These are phyloP conservation scores for Rhodotorula glutinis DNA, from an alignment of 1,284 basidiomycete species.

Conservation along the genomic window DNA sequence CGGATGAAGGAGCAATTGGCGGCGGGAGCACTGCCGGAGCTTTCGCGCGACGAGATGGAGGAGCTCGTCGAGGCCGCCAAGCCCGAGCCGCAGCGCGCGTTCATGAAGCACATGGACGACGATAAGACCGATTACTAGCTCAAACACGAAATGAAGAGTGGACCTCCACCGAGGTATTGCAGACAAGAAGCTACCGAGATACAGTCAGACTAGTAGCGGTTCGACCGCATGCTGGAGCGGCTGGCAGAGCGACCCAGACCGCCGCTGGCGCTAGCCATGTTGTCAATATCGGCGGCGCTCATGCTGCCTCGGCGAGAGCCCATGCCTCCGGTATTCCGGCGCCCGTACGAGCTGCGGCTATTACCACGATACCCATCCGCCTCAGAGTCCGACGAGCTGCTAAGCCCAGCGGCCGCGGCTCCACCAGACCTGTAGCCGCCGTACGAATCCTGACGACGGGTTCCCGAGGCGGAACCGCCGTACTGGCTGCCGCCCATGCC, in stretches of 20 bases:
- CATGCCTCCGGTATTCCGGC: not conserved
- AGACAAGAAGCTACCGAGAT: not conserved
- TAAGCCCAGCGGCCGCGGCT: no score
- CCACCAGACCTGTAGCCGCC: not conserved
- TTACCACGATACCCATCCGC: no score
- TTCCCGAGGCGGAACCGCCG: not conserved
- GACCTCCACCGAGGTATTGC: no score
- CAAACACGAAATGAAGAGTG: not conserved
- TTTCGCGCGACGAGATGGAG: slow-evolving; percentile 29
- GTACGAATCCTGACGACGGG: not conserved
- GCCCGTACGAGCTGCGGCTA: not conserved
- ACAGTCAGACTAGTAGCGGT: not conserved
- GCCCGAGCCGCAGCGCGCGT: slow-evolving; percentile 21
- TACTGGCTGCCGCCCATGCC: slow-evolving; percentile 3
- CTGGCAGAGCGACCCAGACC: not conserved
- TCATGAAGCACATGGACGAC: slow-evolving; percentile 36
- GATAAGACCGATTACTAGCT: slow-evolving; percentile 18
- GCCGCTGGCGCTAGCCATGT: not conserved
- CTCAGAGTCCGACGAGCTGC: not conserved
- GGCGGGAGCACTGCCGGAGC: slow-evolving; percentile 19
- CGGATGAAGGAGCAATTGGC: slow-evolving; percentile 39
- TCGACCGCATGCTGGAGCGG: not conserved
- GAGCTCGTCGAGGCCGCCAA: slow-evolving; percentile 14
- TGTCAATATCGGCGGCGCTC: not conserved
- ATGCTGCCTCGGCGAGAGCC: slow-evolving; percentile 4